Evolutionary conservation across 2,329 filamentous ascomycete genomes (phyloP).

Genomic region (Pyrenophora graminea): DNA sequence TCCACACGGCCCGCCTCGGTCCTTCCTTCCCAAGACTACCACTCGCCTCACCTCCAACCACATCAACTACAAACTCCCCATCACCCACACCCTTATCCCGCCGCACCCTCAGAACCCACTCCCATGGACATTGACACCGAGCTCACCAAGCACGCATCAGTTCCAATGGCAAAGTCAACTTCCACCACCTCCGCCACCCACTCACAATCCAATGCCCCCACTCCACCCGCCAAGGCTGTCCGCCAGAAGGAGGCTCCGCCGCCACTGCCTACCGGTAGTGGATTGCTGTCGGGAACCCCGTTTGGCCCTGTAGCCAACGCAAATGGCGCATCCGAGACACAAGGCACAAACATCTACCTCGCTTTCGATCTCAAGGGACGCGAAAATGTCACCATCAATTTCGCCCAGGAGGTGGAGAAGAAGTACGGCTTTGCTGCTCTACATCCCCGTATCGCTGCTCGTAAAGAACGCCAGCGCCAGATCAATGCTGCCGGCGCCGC

Average conservation of each 20-base stretch:
- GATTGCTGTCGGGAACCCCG: slow-evolving; percentile 64
- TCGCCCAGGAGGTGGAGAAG: slow-evolving; percentile 89
- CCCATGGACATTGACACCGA: slow-evolving; percentile 48
- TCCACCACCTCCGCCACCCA: slow-evolving; percentile 43
- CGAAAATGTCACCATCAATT: slow-evolving; percentile 91
- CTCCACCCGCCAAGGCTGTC: slow-evolving; percentile 59
- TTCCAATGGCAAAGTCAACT: slow-evolving; percentile 42
- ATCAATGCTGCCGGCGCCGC: slow-evolving; percentile 88
- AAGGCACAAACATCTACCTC: slow-evolving; percentile 76
- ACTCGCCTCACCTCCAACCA: slow-evolving; percentile 20
- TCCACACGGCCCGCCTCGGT: slow-evolving; percentile 32
- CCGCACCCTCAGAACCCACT: slow-evolving; percentile 26
- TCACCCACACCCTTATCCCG: slow-evolving; percentile 10
- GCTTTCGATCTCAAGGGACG: slow-evolving; percentile 79
- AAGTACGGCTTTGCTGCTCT: slow-evolving; percentile 93
- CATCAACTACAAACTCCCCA: slow-evolving; percentile 18
- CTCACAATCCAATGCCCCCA: slow-evolving; percentile 55
- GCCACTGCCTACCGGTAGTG: slow-evolving; percentile 64
- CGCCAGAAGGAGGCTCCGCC: slow-evolving; percentile 61
- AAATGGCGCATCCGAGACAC: slow-evolving; percentile 48
- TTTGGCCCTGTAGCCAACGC: slow-evolving; percentile 59
- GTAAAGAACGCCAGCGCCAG: slow-evolving; percentile 82
- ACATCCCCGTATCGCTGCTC: slow-evolving; percentile 86
- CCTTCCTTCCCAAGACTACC: slow-evolving; percentile 36
- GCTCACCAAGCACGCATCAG: slow-evolving; percentile 25